Evolutionary conservation across 352 stramenopile species (phyloP).

Genomic region (Phytophthora kernoviae): DNA sequence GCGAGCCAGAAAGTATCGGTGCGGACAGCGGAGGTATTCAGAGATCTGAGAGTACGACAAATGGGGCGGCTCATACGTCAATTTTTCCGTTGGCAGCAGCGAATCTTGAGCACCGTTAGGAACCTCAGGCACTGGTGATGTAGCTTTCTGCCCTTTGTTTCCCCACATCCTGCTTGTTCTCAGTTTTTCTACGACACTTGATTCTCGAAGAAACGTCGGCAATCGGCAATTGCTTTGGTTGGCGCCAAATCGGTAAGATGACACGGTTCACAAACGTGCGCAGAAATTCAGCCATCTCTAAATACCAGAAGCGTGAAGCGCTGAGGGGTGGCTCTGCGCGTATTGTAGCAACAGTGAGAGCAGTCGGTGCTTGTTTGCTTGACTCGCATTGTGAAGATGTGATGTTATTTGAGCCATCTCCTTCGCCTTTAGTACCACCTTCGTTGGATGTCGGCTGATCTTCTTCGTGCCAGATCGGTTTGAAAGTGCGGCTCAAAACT

Average conservation of each 20-base stretch:
- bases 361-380: background rate
- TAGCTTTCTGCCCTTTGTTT: background rate
- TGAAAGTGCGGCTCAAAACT: slow-evolving; percentile 42
- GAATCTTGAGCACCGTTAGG: background rate
- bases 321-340: background rate
- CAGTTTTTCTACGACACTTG: background rate
- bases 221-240: background rate
- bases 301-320: slow-evolving; percentile 14
- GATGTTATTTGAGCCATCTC: slow-evolving; percentile 6
- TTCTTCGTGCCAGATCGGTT: slow-evolving; percentile 39
- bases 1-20: slow-evolving; percentile 79
- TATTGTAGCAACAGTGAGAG: background rate
- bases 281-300: slow-evolving; percentile 18
- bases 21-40: slow-evolving; percentile 80
- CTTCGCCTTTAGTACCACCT: slow-evolving; percentile 3
- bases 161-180: background rate
- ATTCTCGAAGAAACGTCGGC: slow-evolving; percentile 1
- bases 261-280: slow-evolving; percentile 37
- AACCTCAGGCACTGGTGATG: background rate
- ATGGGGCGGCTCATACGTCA: slow-evolving; percentile 55
- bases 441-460: slow-evolving; percentile 9
- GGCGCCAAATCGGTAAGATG: slow-evolving; percentile 36
- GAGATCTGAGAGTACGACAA: slow-evolving; percentile 85
- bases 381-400: background rate
- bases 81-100: slow-evolving; percentile 6